A percentile compares a stretch with the other conserved stretches of the same genome.
Evolutionary conservation across 306 rosid genomes (phyloP).

Genomic region (Arachis stenosperma): DNA sequence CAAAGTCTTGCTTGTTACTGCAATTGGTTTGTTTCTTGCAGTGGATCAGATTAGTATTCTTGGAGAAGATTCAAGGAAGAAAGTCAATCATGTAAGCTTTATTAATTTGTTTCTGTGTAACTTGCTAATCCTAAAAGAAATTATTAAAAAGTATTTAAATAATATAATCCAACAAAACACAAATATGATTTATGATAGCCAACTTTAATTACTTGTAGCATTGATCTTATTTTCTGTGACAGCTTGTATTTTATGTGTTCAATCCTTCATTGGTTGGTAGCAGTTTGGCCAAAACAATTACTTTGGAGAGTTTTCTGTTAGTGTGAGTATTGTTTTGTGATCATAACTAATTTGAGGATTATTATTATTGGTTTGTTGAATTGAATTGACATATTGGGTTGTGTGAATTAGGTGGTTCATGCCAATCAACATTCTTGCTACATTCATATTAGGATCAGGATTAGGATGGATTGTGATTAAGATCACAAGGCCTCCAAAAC

Average conservation of each 20-base stretch:
- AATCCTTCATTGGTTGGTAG: constrained; percentile 54
- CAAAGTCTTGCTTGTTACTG: constrained; percentile 53
- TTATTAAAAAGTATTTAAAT: too few species aligned
- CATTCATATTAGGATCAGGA: constrained; percentile 56
- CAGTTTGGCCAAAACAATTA: constrained; percentile 56
- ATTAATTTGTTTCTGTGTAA: too few species aligned
- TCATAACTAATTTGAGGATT: constrained; percentile 5
- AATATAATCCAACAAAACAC: too few species aligned
- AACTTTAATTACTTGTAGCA: neutral
- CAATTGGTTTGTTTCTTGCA: constrained; percentile 56
- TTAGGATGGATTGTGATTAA: constrained; percentile 59
- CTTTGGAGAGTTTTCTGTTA: constrained; percentile 41
- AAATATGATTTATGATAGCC: too few species aligned
- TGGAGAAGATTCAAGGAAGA: constrained; percentile 54
- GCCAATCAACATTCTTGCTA: constrained; percentile 52
- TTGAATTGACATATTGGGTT: constrained; percentile 9
- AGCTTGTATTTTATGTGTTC: constrained; percentile 64
- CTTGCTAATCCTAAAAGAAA: too few species aligned
- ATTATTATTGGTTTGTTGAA: neutral
- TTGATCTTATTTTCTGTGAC: constrained; percentile 31
- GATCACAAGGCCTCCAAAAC: constrained; percentile 56
- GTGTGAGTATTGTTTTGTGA: constrained; percentile 47
- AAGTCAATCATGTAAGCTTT: constrained; percentile 48
- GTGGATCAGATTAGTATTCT: constrained; percentile 41
- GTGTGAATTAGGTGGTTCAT: constrained; percentile 57